These are phyloP conservation scores for Podospora didyma DNA, from an alignment of 495 filamentous ascomycete genomes.

Conservation along the genomic window DNA sequence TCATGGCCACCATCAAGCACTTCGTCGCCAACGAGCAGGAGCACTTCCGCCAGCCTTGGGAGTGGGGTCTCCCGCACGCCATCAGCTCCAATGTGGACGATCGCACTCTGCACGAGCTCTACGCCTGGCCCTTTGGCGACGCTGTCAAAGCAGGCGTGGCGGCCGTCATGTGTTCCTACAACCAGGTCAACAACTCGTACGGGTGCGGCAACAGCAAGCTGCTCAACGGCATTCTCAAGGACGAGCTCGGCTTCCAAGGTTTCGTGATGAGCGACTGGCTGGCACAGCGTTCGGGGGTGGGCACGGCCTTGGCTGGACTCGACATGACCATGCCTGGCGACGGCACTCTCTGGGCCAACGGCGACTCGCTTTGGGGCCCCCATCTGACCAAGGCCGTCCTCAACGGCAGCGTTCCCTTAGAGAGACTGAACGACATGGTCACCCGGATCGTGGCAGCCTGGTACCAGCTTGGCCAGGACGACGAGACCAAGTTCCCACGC, in stretches of 20 bases:
- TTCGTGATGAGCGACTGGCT: conserved; percentile 95
- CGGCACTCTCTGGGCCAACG: conserved; percentile 71
- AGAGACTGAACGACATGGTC: conserved; percentile 89
- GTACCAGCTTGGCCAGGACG: conserved; percentile 87
- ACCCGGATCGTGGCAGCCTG: conserved; percentile 86
- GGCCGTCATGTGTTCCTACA: conserved; percentile 85
- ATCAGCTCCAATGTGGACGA: conserved; percentile 82
- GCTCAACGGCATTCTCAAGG: conserved; percentile 88
- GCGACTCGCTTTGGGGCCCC: conserved; percentile 74
- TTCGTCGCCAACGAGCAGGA: conserved; percentile 75
- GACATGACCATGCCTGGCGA: conserved; percentile 98
- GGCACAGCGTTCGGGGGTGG: conserved; percentile 78
- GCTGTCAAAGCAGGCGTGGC: conserved; percentile 82
- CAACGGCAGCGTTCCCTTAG: conserved; percentile 78
- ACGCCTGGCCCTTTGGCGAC: conserved; percentile 88
- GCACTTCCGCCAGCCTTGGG: conserved; percentile 72
- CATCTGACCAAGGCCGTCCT: conserved; percentile 72
- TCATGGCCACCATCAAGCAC: conserved; percentile 72
- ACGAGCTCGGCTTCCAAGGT: conserved; percentile 91
- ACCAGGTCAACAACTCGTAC: conserved; percentile 87
- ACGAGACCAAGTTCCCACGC: conserved; percentile 58
- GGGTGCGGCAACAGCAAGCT: conserved; percentile 90
- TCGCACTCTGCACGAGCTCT: conserved; percentile 76
- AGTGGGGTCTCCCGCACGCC: conserved; percentile 71
- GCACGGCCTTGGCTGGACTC: conserved; percentile 74